A percentile compares a stretch with the other conserved stretches of the same genome.
These are phyloP conservation scores for Corrigiola litoralis DNA, from an alignment of 179 eudicot species.

Conservation along the genomic window DNA sequence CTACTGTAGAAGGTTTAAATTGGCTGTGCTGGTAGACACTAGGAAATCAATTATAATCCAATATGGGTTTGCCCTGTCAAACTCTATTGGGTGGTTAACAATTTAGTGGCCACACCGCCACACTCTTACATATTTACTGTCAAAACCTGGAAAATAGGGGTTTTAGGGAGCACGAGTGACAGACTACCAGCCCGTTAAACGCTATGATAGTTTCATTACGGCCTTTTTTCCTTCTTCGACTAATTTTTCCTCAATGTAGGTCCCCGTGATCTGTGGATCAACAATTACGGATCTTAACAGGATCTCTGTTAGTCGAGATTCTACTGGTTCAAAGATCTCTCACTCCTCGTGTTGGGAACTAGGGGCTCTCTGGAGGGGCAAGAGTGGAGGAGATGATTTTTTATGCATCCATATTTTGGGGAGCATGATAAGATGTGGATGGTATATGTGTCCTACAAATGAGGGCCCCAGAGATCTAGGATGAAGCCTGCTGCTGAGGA, in stretches of 20 bases:
- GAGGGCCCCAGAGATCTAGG: constrained; percentile 24
- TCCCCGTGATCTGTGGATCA: constrained; percentile 17
- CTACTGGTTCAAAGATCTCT: constrained; percentile 32
- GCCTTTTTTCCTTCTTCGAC: no score
- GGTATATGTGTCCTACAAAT: constrained; percentile 31
- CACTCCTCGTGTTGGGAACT: constrained; percentile 26
- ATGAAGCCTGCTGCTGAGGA: constrained; percentile 32
- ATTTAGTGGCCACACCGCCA: no score
- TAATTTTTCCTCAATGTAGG: neutral
- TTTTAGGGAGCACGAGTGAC: no score
- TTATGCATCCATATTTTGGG: constrained; percentile 25
- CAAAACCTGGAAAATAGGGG: no score
- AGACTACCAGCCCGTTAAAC: no score
- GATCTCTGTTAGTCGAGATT: constrained; percentile 26
- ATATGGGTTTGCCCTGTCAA: no score
- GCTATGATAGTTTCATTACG: no score
- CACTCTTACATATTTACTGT: no score
- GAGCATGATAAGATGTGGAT: constrained; percentile 25
- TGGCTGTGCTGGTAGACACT: no score
- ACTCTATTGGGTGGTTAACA: no score
- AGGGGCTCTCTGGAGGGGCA: neutral
- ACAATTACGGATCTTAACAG: constrained; percentile 20
- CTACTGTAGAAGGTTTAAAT: no score
- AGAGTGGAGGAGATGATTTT: constrained; percentile 13
- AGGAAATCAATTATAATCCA: no score